A percentile compares a stretch with the other conserved stretches of the same genome.
Evolutionary conservation across 2,329 filamentous ascomycete species (phyloP).

Genomic region (Trichoderma hamatum): DNA sequence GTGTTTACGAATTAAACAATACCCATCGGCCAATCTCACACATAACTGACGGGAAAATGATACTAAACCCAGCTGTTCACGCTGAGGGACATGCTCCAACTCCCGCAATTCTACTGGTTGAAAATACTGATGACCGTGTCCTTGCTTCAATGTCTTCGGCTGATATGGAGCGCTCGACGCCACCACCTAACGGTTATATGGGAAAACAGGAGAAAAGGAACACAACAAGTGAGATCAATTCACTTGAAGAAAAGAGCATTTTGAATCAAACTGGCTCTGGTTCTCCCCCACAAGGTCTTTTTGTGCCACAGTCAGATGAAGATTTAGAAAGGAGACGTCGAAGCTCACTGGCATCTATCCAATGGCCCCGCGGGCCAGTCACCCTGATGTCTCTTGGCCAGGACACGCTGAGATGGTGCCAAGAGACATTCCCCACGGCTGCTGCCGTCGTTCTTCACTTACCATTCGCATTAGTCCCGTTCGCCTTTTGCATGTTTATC

Average conservation of each 20-base stretch:
- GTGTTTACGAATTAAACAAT: neutral
- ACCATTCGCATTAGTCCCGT: constrained; percentile 69
- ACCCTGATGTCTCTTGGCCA: constrained; percentile 57
- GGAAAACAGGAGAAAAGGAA: neutral
- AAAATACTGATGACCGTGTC: constrained; percentile 27
- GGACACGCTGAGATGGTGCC: constrained; percentile 58
- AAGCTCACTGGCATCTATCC: constrained; percentile 17
- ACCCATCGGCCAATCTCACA: too few species aligned
- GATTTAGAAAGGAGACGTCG: constrained; percentile 10
- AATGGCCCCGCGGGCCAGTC: constrained; percentile 32
- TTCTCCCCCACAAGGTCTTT: neutral
- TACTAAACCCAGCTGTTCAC: neutral
- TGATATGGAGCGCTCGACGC: neutral
- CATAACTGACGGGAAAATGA: neutral
- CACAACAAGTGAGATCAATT: constrained; percentile 22
- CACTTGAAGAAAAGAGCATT: constrained; percentile 22
- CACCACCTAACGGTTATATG: neutral
- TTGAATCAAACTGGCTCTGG: neutral
- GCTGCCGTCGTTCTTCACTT: constrained; percentile 67
- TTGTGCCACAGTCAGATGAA: neutral
- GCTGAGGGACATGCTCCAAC: neutral
- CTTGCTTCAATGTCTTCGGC: constrained; percentile 19
- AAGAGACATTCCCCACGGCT: constrained; percentile 72
- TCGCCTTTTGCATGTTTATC: constrained; percentile 74
- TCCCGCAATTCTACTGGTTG: constrained; percentile 30